phyloP scores from a whole-genome alignment of 495 filamentous ascomycete genomes.

The Oidiodendron maius region DNA sequence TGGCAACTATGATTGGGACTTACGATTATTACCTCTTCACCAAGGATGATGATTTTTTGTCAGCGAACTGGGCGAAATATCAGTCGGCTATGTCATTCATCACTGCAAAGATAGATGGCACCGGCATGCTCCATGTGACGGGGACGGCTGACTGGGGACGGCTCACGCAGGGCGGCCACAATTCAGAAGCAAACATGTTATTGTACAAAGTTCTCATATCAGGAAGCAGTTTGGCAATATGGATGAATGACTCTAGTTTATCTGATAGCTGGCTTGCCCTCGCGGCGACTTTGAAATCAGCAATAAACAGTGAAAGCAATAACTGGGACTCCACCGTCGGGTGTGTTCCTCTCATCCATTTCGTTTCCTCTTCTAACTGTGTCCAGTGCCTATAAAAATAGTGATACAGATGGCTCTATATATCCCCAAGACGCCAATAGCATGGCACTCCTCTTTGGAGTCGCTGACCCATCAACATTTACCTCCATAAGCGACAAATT shows the following conservation, averaged over 20 bases:
- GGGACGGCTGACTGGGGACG: slow-evolving; percentile 53
- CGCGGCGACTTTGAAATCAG: slow-evolving; percentile 14
- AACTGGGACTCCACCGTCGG: slow-evolving; percentile 28
- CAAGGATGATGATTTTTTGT: slow-evolving; percentile 45
- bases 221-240: slow-evolving; percentile 43
- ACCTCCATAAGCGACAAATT: slow-evolving; percentile 4
- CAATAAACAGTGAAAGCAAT: slow-evolving; percentile 34
- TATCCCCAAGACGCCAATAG: slow-evolving; percentile 27
- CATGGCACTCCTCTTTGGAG: slow-evolving; percentile 14
- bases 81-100: slow-evolving; percentile 48
- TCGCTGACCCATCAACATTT: slow-evolving; percentile 4
- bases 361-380: slow-evolving; percentile 16
- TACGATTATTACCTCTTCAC: slow-evolving; percentile 58
- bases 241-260: slow-evolving; percentile 36
- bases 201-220: slow-evolving; percentile 48
- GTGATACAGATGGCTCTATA: slow-evolving; percentile 36
- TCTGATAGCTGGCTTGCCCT: slow-evolving; percentile 2
- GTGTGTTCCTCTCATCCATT: slow-evolving; percentile 23
- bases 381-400: slow-evolving; percentile 54
- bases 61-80: slow-evolving; percentile 44
- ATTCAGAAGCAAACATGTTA: slow-evolving; percentile 53
- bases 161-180: slow-evolving; percentile 44
- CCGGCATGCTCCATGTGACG: slow-evolving; percentile 50
- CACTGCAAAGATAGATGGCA: slow-evolving; percentile 42
- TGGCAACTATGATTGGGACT: slow-evolving; percentile 58